phyloP scores from a whole-genome alignment of 306 rosid genomes.

The Cicer chorassanicum region DNA sequence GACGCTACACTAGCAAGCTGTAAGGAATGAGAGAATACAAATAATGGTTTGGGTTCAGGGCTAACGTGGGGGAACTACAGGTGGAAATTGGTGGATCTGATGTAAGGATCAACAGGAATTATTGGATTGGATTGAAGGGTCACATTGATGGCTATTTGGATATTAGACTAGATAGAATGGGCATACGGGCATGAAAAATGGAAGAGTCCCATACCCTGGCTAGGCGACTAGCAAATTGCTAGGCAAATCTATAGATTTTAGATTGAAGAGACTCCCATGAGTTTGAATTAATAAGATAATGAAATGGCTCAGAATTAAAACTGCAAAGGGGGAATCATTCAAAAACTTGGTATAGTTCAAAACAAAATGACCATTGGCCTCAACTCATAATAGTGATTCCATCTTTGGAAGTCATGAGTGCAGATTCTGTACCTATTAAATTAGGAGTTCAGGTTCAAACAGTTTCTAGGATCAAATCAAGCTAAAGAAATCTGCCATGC shows the following conservation, averaged over 20 bases:
- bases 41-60: conserved; percentile 15
- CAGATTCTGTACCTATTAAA: not conserved
- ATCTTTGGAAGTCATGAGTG: not conserved
- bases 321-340: not conserved
- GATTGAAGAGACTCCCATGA: conserved; percentile 33
- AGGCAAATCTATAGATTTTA: not conserved
- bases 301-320: conserved; percentile 32
- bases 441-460: not conserved
- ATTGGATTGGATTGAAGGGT: conserved; percentile 25
- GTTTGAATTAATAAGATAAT: conserved; percentile 26
- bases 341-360: not conserved
- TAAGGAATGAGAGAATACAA: conserved; percentile 21
- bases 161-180: conserved; percentile 13
- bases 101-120: conserved; percentile 11
- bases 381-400: conserved; percentile 4
- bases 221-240: not conserved
- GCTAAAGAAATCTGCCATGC: not conserved
- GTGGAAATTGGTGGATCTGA: conserved; percentile 13
- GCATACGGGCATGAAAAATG: not conserved
- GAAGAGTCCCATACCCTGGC: conserved; percentile 8
- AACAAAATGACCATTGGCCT: conserved; percentile 18
- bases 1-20: conserved; percentile 31
- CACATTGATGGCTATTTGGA: not conserved
- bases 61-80: not conserved
- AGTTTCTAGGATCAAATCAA: conserved; percentile 18